These are phyloP conservation scores for Lachancea thermotolerans DNA, from an alignment of 805 yeast species.

Conservation along the genomic window DNA sequence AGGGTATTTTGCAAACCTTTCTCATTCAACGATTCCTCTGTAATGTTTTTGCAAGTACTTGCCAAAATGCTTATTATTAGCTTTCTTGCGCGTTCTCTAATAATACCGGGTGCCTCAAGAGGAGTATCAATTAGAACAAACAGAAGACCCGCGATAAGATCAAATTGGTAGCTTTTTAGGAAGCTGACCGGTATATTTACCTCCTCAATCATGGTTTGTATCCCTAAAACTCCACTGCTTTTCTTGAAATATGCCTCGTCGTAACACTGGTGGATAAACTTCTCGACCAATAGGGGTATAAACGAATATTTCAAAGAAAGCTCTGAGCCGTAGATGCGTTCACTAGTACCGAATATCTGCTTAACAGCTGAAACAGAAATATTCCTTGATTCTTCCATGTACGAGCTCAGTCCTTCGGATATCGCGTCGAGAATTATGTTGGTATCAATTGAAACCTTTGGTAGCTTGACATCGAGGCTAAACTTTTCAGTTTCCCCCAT, in stretches of 20 bases:
- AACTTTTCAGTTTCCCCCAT: conserved; percentile 63
- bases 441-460: conserved; percentile 61
- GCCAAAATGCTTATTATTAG: conserved; percentile 57
- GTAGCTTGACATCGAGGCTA: conserved; percentile 73
- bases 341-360: conserved; percentile 53
- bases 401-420: conserved; percentile 71
- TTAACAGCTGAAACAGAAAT: conserved; percentile 65
- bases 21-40: conserved; percentile 51
- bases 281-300: conserved; percentile 67
- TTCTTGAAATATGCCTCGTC: conserved; percentile 82
- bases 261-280: conserved; percentile 85
- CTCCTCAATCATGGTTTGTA: conserved; percentile 64
- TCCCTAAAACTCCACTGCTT: conserved; percentile 83
- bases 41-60: conserved; percentile 56
- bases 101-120: conserved; percentile 75
- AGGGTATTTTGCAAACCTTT: conserved; percentile 75
- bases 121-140: conserved; percentile 90
- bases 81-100: conserved; percentile 62
- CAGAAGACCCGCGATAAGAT: conserved; percentile 76
- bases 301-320: conserved; percentile 67
- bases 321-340: conserved; percentile 60
- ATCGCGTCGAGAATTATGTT: conserved; percentile 68
- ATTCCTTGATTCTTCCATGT: conserved; percentile 59
- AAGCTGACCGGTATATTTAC: conserved; percentile 62
- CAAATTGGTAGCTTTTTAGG: conserved; percentile 73